These are phyloP conservation scores for Astrephomene gubernaculifera DNA, from an alignment of 139 green algal genomes.

Conservation along the genomic window DNA sequence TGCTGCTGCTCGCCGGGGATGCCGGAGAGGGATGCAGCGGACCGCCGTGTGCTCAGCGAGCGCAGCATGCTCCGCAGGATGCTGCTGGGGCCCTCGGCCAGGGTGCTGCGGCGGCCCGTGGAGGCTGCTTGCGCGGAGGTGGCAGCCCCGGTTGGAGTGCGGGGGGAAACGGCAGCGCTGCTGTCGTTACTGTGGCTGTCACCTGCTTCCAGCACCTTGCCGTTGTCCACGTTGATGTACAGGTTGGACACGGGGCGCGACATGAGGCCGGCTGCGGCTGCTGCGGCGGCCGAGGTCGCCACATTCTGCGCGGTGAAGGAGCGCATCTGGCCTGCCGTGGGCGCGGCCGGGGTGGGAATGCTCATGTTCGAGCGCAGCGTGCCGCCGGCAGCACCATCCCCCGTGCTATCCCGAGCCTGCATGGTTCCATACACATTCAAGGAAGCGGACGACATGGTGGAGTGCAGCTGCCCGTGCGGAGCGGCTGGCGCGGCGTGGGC, in stretches of 20 bases:
- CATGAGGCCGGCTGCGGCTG: constrained; percentile 39
- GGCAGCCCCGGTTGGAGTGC: constrained; percentile 8
- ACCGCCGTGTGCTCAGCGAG: constrained; percentile 34
- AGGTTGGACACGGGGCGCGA: constrained; percentile 42
- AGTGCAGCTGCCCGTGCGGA: background rate
- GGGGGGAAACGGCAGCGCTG: constrained; percentile 12
- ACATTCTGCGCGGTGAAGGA: constrained; percentile 10
- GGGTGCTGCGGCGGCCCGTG: background rate
- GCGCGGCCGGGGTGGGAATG: constrained; percentile 22
- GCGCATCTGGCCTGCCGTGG: constrained; percentile 29
- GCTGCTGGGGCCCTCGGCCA: constrained; percentile 30
- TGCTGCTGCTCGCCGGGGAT: background rate
- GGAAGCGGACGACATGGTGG: background rate
- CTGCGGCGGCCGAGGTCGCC: constrained; percentile 4
- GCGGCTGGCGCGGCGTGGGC: background rate
- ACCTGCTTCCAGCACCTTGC: background rate
- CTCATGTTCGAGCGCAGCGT: background rate
- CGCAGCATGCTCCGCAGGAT: constrained; percentile 37
- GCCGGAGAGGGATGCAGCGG: background rate
- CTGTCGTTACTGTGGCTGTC: constrained; percentile 12
- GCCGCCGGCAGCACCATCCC: background rate
- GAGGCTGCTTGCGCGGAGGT: background rate
- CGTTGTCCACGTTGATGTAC: constrained; percentile 36
- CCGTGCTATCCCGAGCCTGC: too few species aligned
- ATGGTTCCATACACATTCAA: background rate